phyloP scores from a whole-genome alignment of 2,329 filamentous ascomycete genomes.

The Clonostachys chloroleuca region DNA sequence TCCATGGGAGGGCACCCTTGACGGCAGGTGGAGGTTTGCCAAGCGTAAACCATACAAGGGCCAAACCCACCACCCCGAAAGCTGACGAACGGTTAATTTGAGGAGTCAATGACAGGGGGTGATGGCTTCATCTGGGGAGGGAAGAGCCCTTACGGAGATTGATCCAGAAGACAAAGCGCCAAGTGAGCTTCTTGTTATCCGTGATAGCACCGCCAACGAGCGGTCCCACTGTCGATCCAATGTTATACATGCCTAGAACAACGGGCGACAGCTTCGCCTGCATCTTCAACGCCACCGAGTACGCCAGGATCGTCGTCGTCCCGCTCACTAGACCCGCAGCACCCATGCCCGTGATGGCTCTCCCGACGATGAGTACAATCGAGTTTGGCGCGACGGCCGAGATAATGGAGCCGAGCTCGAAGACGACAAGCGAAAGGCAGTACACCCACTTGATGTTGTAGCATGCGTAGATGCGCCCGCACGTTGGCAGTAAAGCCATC shows the following conservation, averaged over 20 bases:
- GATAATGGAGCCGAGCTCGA: slow-evolving; percentile 17
- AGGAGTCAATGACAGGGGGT: slow-evolving; percentile 3
- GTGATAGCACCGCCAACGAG: slow-evolving; percentile 21
- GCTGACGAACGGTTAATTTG: too few species aligned
- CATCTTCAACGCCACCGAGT: slow-evolving; percentile 1
- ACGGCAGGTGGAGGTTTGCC: slow-evolving; percentile 8
- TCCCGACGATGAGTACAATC: slow-evolving; percentile 22
- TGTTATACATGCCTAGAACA: slow-evolving; percentile 24
- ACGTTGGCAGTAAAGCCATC: slow-evolving; percentile 44
- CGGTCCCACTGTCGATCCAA: slow-evolving; percentile 20
- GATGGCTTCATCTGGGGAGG: too few species aligned
- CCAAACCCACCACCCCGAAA: too few species aligned
- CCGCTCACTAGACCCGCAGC: slow-evolving; percentile 41
- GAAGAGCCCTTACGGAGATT: slow-evolving; percentile 10
- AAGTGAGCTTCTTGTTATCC: neutral
- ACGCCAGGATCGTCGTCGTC: slow-evolving; percentile 34
- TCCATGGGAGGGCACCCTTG: too few species aligned
- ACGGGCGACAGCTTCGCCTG: slow-evolving; percentile 39
- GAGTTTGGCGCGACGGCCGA: slow-evolving; percentile 19
- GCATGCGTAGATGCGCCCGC: slow-evolving; percentile 46
- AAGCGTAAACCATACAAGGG: neutral
- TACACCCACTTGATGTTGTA: slow-evolving; percentile 28
- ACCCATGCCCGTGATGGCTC: slow-evolving; percentile 24
- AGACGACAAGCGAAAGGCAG: slow-evolving; percentile 6
- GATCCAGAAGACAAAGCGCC: slow-evolving; percentile 10